Percentiles rank a stretch among this genome's conserved stretches.
These are phyloP conservation scores for Starmera amethionina DNA, from an alignment of 805 yeast species.

Conservation along the genomic window DNA sequence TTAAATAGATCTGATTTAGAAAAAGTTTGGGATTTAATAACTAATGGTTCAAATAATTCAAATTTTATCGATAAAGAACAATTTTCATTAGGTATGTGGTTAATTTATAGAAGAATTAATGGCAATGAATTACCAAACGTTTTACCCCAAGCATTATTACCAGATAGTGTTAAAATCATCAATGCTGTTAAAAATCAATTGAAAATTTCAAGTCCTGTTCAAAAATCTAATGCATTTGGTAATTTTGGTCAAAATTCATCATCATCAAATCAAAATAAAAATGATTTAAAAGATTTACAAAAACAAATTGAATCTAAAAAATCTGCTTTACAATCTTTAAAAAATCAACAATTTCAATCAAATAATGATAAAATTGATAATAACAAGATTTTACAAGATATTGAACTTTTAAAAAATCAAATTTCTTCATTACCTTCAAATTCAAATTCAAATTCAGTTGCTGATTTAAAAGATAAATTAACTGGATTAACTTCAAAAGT, in stretches of 20 bases:
- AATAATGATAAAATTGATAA: constrained; percentile 20
- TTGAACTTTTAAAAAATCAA: constrained; percentile 54
- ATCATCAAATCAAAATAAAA: constrained; percentile 51
- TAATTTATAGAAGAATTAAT: constrained; percentile 81
- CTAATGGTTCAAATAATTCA: constrained; percentile 71
- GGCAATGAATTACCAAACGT: constrained; percentile 77
- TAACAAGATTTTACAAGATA: constrained; percentile 37
- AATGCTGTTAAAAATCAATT: constrained; percentile 57
- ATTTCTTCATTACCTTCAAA: constrained; percentile 37
- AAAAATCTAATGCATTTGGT: constrained; percentile 4
- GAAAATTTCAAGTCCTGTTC: constrained; percentile 5
- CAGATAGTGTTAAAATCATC: constrained; percentile 72
- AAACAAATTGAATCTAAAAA: constrained; percentile 64
- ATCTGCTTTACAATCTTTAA: constrained; percentile 60
- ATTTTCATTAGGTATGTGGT: constrained; percentile 95
- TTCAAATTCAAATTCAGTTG: constrained; percentile 23
- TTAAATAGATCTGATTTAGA: constrained; percentile 78
- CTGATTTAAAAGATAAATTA: constrained; percentile 45
- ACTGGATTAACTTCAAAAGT: constrained; percentile 58
- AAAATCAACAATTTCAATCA: constrained; percentile 38
- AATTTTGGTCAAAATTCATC: constrained; percentile 41
- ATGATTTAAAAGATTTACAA: constrained; percentile 40
- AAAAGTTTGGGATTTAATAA: constrained; percentile 84
- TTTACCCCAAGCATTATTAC: constrained; percentile 82
- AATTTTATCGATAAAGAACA: constrained; percentile 64